Base-by-base conservation (phyloP, 2,329 filamentous ascomycete species). In the Drechslera avenae region DNA sequence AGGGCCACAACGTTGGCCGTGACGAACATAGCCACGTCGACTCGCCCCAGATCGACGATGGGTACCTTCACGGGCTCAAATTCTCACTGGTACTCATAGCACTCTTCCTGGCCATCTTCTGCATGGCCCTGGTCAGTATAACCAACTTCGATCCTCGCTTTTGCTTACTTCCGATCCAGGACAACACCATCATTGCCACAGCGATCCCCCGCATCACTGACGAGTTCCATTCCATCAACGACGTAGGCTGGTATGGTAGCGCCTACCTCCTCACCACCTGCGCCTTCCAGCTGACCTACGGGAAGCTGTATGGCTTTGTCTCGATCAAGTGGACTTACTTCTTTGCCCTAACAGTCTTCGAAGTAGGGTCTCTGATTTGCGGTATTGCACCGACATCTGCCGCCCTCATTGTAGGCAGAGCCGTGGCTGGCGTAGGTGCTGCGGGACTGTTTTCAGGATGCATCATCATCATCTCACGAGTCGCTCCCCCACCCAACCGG, bases 401-500 rank as follows among this genome's bases (percentile, higher is more conserved):
- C 3, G 8, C 31, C 3, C 13, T 33, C 8, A 33, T 33, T 14
- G 8, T 33, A 14, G 31, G 31, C 3, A 33, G 31, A 33, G 3
- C 31, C 10, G 13, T 33, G 3, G 3, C 31, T 14, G 31, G 31
- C 8, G 3, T 33, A 3, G 31, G 31, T 14, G 31, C 31, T 33
- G 31, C 31, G 10, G 31, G 31, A 6, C 8, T 33, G 31, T 4
- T 33, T 4, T 3, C 3, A 3, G 31, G 31, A 33, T 12, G 4
- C 4, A 32, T 9, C 4, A 32, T 9, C 30, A 32, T 32, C 10
- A 68, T 83, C 33, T 71, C 78, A 0, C 73, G 74, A 40, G 61
- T 69, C 6, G 69, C 75, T 0, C 68, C 75, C 0, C 74, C 79
- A 44, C 56, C 64, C 28, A 74, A 76, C 57, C 56, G 74, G 18